These are phyloP conservation scores for Botryotinia calthae DNA, from an alignment of 2,329 filamentous ascomycete genomes.

Conservation along the genomic window DNA sequence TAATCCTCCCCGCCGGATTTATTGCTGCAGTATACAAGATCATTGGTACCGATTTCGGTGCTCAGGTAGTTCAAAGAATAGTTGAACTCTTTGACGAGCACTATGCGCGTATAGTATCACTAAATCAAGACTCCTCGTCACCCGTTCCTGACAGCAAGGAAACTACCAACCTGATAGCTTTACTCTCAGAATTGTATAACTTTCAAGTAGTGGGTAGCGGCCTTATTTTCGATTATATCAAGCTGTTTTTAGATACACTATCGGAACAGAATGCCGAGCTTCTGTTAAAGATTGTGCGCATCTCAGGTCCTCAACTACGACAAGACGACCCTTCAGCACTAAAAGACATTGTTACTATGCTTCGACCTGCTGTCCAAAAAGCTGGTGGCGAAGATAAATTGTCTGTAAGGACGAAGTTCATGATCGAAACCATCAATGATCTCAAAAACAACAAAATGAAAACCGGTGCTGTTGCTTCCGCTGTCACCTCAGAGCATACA, in stretches of 20 bases:
- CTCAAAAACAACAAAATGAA: slow-evolving; percentile 93
- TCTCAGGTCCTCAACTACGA: slow-evolving; percentile 76
- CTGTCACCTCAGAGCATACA: slow-evolving; percentile 75
- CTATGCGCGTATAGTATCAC: slow-evolving; percentile 47
- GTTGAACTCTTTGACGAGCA: slow-evolving; percentile 71
- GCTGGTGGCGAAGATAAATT: slow-evolving; percentile 68
- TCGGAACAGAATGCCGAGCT: slow-evolving; percentile 87
- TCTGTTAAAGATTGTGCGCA: slow-evolving; percentile 77
- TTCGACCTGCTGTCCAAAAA: slow-evolving; percentile 69
- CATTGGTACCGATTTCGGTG: slow-evolving; percentile 84
- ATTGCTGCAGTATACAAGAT: slow-evolving; percentile 84
- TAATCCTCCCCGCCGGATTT: slow-evolving; percentile 88
- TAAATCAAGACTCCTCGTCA: slow-evolving; percentile 33
- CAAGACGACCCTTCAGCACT: slow-evolving; percentile 85
- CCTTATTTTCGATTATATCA: slow-evolving; percentile 88
- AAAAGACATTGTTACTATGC: slow-evolving; percentile 80
- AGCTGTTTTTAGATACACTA: slow-evolving; percentile 69
- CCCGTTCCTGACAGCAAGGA: slow-evolving; percentile 51
- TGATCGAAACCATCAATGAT: slow-evolving; percentile 94
- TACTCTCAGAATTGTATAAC: slow-evolving; percentile 85
- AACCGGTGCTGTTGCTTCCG: slow-evolving; percentile 66
- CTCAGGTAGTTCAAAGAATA: slow-evolving; percentile 75
- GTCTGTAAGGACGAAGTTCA: slow-evolving; percentile 89
- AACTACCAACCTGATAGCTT: slow-evolving; percentile 72
- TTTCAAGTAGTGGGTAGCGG: slow-evolving; percentile 83